These are phyloP conservation scores for Aeschynomene evenia DNA, from an alignment of 306 rosid genomes.

Conservation along the genomic window DNA sequence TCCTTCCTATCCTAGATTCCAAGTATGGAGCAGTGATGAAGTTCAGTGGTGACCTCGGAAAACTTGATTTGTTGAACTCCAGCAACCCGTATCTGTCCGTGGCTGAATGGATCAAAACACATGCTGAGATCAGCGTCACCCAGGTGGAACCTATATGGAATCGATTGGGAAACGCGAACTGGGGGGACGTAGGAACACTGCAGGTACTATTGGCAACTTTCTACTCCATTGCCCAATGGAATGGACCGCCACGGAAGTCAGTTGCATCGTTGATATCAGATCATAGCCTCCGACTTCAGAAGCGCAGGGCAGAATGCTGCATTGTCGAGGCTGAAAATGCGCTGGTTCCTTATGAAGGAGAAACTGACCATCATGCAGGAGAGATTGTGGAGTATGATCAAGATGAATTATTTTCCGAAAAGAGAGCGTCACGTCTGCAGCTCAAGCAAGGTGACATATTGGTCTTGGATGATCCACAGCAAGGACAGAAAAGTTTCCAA, in stretches of 20 bases:
- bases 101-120: constrained; percentile 73
- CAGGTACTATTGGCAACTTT: constrained; percentile 81
- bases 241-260: constrained; percentile 84
- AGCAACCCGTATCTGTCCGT: constrained; percentile 62
- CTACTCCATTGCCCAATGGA: constrained; percentile 80
- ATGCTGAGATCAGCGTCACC: constrained; percentile 66
- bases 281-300: constrained; percentile 86
- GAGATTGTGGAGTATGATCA: constrained; percentile 81
- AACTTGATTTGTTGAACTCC: constrained; percentile 65
- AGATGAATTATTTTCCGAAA: constrained; percentile 40
- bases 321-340: constrained; percentile 55
- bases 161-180: constrained; percentile 77
- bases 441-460: constrained; percentile 66
- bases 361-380: constrained; percentile 44
- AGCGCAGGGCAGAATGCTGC: constrained; percentile 75
- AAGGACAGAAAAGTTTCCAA: constrained; percentile 78
- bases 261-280: constrained; percentile 76
- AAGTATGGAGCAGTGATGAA: constrained; percentile 72
- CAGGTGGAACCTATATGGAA: constrained; percentile 82
- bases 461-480: constrained; percentile 72
- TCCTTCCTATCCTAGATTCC: constrained; percentile 71
- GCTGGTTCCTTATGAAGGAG: constrained; percentile 57
- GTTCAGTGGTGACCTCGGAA: constrained; percentile 77
- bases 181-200: constrained; percentile 90
- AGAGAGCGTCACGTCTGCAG: constrained; percentile 49